Conservation (phyloP, 805 yeast genomes). For the Lachancea meyersii region DNA sequence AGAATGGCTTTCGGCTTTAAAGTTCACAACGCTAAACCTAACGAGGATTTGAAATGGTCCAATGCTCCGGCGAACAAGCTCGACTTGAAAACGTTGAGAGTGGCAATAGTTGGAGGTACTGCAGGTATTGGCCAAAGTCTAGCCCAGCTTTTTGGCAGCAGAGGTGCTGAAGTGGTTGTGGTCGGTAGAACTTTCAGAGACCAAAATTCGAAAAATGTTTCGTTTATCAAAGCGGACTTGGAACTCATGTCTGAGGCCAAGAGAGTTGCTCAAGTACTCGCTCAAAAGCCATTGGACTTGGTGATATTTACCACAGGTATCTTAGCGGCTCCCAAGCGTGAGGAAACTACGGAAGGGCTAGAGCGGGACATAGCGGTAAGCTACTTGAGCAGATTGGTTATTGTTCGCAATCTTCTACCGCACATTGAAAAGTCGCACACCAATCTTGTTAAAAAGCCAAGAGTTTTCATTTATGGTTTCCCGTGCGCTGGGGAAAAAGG, state of each 20-base stretch:
- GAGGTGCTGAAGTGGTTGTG: constrained; percentile 33
- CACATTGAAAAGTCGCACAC: not conserved
- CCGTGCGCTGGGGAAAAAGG: constrained; percentile 36
- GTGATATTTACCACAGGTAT: constrained; percentile 38
- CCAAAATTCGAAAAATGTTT: constrained; percentile 19
- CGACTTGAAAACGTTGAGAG: constrained; percentile 11
- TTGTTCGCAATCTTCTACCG: constrained; percentile 27
- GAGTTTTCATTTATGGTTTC: constrained; percentile 36
- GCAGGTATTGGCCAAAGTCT: constrained; percentile 38
- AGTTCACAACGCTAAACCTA: not conserved
- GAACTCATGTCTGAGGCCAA: constrained; percentile 25
- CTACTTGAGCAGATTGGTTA: constrained; percentile 33
- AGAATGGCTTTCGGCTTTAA: not conserved
- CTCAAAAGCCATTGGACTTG: constrained; percentile 22
- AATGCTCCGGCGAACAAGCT: constrained; percentile 1
- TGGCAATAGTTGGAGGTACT: constrained; percentile 36
- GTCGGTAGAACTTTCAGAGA: constrained; percentile 35
- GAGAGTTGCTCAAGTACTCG: constrained; percentile 21
- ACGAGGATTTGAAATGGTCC: not conserved
- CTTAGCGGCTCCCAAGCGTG: constrained; percentile 28
- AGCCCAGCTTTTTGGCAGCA: constrained; percentile 18
- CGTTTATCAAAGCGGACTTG: constrained; percentile 34
- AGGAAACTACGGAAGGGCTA: constrained; percentile 35
- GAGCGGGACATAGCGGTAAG: constrained; percentile 37
- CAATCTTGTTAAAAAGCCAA: constrained; percentile 15